phyloP scores from a whole-genome alignment of 1,284 basidiomycete species.

The Boletus subluridellus region DNA sequence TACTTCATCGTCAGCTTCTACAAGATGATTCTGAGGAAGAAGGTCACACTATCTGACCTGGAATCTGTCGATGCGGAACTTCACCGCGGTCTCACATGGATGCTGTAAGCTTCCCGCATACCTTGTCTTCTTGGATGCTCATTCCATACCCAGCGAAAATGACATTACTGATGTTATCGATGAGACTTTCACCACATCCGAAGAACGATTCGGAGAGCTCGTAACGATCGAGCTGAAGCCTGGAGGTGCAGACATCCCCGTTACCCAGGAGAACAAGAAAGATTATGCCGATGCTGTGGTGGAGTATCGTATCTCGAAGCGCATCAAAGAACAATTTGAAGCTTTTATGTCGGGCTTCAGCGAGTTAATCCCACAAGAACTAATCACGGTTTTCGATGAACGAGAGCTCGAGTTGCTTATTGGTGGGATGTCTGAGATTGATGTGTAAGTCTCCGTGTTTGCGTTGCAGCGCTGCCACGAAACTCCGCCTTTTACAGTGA shows the following conservation, averaged over 20 bases:
- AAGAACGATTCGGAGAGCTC: constrained; percentile 93
- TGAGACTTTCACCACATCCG: constrained; percentile 85
- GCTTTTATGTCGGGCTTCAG: constrained; percentile 95
- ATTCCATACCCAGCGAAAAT: constrained; percentile 56
- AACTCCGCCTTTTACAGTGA: constrained; percentile 42
- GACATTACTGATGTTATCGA: constrained; percentile 90
- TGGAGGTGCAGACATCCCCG: constrained; percentile 74
- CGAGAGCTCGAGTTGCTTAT: constrained; percentile 89
- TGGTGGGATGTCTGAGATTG: constrained; percentile 95
- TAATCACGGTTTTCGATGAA: constrained; percentile 95
- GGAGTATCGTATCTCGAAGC: constrained; percentile 86
- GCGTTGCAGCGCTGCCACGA: background rate
- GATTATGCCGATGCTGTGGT: constrained; percentile 90
- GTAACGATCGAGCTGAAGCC: constrained; percentile 87
- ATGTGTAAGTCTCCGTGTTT: constrained; percentile 55
- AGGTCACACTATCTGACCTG: constrained; percentile 79
- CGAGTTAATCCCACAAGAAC: constrained; percentile 90
- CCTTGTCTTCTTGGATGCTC: constrained; percentile 10
- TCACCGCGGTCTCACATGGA: constrained; percentile 89
- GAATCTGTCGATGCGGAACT: constrained; percentile 88
- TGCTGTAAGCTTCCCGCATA: constrained; percentile 57
- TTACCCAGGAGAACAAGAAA: constrained; percentile 93
- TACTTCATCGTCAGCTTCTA: constrained; percentile 98
- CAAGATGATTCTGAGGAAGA: constrained; percentile 96
- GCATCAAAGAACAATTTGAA: constrained; percentile 93